Evolutionary conservation across 164 flowering plant species (phyloP), one percentile per base, ranked within the genome.

Genomic region (Nymphaea colorata): DNA sequence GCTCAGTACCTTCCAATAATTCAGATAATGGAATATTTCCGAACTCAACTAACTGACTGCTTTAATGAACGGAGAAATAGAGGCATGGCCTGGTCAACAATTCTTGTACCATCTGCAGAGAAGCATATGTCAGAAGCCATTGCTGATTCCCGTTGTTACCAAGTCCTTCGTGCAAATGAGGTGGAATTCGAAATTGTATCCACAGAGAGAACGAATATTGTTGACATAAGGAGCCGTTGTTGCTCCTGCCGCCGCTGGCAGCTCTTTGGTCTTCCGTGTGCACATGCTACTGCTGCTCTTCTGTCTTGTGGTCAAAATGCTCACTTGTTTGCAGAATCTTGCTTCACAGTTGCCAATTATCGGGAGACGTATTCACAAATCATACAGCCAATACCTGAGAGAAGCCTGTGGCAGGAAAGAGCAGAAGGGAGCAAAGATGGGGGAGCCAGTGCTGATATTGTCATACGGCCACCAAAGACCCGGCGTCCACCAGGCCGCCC

Each of bases 181-280:
- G 82, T 84, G 43, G 88, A 84, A 70, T 85, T 85, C 69, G 98
- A 93, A 82, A 88, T 93, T 71, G 98, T 93, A 2, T 93, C 98
- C 6, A 83, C 86, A 44, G 98, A 93, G 66, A 59, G 88, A 69
- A 85, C 88, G 59, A 83, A 85, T 61, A 85, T 85, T 42, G 88
- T 85, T 66, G 85, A 85, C 63, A 85, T 85, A 66, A 73, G 80
- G 41, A 79, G 69, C 36, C 81, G 85, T 4, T 77, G 74, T 43
- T 91, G 98, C 70, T 93, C 98, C 2, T 93, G 98, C 74, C 86
- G 91, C 43, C 84, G 97, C 4, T 93, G 98, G 97, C 96, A 93
- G 73, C 80, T 89, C 15, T 93, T 85, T 78, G 98, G 98, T 42
- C 67, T 91, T 66, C 97, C 98, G 17, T 93, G 98, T 84, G 98